Evolutionary conservation across 176 grass and related monocot species (phyloP).

Genomic region (Musa schizocarpa): DNA sequence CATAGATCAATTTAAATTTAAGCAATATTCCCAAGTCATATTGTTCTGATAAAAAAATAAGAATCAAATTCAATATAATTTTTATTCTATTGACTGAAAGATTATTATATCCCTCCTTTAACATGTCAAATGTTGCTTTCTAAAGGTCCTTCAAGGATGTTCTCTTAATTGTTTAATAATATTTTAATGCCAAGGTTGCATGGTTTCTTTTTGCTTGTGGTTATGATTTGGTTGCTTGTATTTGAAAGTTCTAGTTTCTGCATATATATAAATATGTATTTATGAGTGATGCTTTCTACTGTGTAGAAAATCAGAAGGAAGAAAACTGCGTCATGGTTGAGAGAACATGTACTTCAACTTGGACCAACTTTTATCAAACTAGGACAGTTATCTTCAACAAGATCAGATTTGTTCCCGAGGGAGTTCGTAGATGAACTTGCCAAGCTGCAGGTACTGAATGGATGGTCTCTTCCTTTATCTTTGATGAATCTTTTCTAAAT

Average conservation of each 20-base stretch:
- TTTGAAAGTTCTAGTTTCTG: background rate
- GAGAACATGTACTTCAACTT: conserved; percentile 86
- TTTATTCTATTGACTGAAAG: no score
- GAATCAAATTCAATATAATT: no score
- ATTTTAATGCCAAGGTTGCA: background rate
- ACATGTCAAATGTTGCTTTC: no score
- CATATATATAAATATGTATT: background rate
- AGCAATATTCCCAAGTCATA: no score
- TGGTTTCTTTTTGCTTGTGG: background rate
- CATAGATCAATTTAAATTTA: no score
- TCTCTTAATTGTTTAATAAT: no score
- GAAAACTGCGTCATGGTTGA: conserved; percentile 89
- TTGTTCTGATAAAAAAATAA: no score
- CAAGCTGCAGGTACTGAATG: conserved; percentile 68
- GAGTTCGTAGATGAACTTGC: conserved; percentile 97
- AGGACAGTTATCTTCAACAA: conserved; percentile 89
- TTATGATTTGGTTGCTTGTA: background rate
- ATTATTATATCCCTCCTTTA: no score
- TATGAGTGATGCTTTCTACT: conserved; percentile 8
- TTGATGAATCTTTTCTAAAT: background rate
- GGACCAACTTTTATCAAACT: conserved; percentile 96
- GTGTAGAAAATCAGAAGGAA: conserved; percentile 60
- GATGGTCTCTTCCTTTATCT: background rate
- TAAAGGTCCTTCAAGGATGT: no score
- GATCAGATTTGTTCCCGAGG: conserved; percentile 89